These are phyloP conservation scores for Zygoascus hellenicus DNA, from an alignment of 1,139 yeast species.

Conservation along the genomic window DNA sequence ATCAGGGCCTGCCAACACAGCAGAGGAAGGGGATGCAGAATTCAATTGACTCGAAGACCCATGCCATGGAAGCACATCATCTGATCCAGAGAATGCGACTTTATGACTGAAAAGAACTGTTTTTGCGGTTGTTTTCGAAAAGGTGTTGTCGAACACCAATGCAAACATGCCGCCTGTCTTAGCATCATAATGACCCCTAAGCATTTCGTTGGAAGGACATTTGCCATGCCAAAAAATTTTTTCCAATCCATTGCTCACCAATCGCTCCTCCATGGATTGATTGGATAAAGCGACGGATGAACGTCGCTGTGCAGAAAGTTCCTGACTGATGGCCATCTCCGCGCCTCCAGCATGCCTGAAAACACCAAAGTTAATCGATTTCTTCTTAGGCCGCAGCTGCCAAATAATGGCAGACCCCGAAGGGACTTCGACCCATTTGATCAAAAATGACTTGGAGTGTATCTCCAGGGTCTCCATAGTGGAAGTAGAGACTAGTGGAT, in stretches of 20 bases:
- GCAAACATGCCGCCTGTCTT: slow-evolving; percentile 61
- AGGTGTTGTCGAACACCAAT: slow-evolving; percentile 86
- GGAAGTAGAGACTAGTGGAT: neutral
- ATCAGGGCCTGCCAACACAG: neutral
- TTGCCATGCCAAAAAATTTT: slow-evolving; percentile 34
- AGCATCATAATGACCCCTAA: slow-evolving; percentile 56
- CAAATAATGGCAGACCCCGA: slow-evolving; percentile 63
- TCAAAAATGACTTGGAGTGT: slow-evolving; percentile 80
- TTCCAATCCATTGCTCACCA: slow-evolving; percentile 32
- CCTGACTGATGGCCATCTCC: slow-evolving; percentile 8
- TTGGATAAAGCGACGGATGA: slow-evolving; percentile 5
- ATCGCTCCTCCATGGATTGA: slow-evolving; percentile 27
- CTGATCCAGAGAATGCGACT: slow-evolving; percentile 23
- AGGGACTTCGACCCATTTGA: slow-evolving; percentile 83
- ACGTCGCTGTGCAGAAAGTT: slow-evolving; percentile 9
- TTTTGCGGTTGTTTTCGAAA: slow-evolving; percentile 79
- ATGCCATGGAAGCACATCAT: neutral
- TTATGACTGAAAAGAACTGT: slow-evolving; percentile 65
- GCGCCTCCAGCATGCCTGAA: slow-evolving; percentile 34
- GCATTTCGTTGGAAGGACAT: slow-evolving; percentile 32
- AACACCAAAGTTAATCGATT: slow-evolving; percentile 66
- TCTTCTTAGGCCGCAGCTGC: slow-evolving; percentile 78
- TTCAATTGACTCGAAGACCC: neutral
- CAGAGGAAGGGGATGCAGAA: neutral
- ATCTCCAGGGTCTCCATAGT: slow-evolving; percentile 81